Percentiles rank a stretch among this genome's conserved stretches.
phyloP scores from a whole-genome alignment of 225 moss, liverwort and hornwort genomes.

The Neckera pumila region DNA sequence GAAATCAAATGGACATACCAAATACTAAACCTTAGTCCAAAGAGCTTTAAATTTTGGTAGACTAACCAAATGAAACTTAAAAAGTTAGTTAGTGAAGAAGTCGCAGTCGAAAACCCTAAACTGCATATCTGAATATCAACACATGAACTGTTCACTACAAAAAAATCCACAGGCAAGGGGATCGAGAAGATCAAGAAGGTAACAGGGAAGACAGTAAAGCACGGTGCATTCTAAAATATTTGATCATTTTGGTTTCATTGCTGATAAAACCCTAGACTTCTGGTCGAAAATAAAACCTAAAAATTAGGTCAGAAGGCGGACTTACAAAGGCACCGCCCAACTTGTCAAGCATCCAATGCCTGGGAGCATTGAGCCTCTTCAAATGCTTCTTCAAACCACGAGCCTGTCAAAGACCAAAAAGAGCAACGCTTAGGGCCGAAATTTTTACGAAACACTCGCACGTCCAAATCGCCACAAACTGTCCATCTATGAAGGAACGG shows the following conservation, averaged over 20 bases:
- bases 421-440: neutral
- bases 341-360: slow-evolving; percentile 97
- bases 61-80: neutral
- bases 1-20: neutral
- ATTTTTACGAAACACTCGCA: neutral
- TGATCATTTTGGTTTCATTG: neutral
- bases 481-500: neutral
- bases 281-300: slow-evolving; percentile 1
- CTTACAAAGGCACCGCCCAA: slow-evolving; percentile 86
- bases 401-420: slow-evolving; percentile 25
- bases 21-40: neutral
- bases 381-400: slow-evolving; percentile 93
- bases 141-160: neutral
- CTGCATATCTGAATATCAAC: neutral
- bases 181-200: neutral
- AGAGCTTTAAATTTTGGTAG: neutral
- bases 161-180: neutral
- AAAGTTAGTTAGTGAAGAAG: too few species aligned
- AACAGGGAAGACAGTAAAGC: too few species aligned
- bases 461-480: neutral
- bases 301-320: neutral
- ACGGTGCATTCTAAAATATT: neutral
- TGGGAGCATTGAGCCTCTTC: slow-evolving; percentile 95
- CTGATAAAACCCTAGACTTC: neutral
- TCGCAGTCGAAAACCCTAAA: neutral